Percentiles rank a stretch among this genome's conserved stretches.
These are phyloP conservation scores for Notholithocarpus densiflorus DNA, from an alignment of 306 rosid species.

Conservation along the genomic window DNA sequence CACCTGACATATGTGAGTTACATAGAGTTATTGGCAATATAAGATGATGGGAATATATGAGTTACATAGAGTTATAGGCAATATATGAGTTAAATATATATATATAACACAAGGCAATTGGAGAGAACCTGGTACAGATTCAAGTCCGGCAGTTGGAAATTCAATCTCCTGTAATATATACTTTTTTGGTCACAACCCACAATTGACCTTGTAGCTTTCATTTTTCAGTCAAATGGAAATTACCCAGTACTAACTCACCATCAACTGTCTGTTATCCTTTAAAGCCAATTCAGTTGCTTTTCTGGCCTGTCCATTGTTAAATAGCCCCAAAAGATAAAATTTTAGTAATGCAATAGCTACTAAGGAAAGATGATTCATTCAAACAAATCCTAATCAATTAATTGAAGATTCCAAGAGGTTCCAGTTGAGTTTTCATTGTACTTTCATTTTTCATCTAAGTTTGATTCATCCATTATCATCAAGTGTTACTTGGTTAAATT, in stretches of 20 bases:
- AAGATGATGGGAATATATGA: neutral
- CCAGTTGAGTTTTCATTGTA: neutral
- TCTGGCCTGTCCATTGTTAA: conserved; percentile 55
- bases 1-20: conserved; percentile 51
- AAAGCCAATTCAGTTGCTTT: conserved; percentile 73
- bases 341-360: conserved; percentile 11
- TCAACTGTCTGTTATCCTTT: conserved; percentile 66
- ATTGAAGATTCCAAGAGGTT: neutral
- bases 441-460: neutral
- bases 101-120: conserved; percentile 2
- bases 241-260: conserved; percentile 55
- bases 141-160: conserved; percentile 93
- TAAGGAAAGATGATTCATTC: neutral
- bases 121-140: conserved; percentile 83
- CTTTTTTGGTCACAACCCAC: conserved; percentile 28
- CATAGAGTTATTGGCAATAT: conserved; percentile 11
- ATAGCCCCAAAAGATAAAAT: conserved; percentile 19
- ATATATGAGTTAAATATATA: neutral
- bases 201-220: conserved; percentile 8
- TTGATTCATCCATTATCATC: neutral
- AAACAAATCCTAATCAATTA: neutral
- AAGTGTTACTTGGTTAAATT: neutral
- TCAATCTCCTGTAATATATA: conserved; percentile 80
- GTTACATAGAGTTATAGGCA: no score
- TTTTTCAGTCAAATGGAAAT: conserved; percentile 17